Conservation (phyloP, 2,329 filamentous ascomycete species). For the Cordyceps fumosorosea region DNA sequence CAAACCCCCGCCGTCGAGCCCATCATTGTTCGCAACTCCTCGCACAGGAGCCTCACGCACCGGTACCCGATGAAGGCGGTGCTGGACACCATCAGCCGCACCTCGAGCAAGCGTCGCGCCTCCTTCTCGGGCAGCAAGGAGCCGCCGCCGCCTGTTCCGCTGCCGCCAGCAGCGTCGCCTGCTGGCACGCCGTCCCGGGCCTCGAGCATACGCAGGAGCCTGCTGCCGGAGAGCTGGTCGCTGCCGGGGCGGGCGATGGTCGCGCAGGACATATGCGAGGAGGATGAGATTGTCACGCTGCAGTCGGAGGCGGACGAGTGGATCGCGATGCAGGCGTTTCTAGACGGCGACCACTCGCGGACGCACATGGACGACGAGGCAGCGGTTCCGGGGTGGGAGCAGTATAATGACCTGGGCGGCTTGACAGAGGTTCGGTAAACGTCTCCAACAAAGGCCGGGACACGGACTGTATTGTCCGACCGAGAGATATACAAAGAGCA, state of each 20-base stretch:
- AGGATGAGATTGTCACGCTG: slow-evolving; percentile 20
- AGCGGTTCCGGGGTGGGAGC: slow-evolving; percentile 36
- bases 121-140: slow-evolving; percentile 7
- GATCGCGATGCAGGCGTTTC: slow-evolving; percentile 31
- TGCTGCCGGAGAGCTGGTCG: slow-evolving; percentile 16
- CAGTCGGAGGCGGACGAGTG: slow-evolving; percentile 28
- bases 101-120: slow-evolving; percentile 3
- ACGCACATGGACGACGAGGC: slow-evolving; percentile 18
- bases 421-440: slow-evolving; percentile 33
- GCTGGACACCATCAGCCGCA: slow-evolving; percentile 6
- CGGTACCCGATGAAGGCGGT: slow-evolving; percentile 11
- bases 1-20: neutral
- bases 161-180: neutral
- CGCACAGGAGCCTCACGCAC: slow-evolving; percentile 12
- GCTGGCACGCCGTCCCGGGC: neutral
- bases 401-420: slow-evolving; percentile 40
- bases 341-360: slow-evolving; percentile 21
- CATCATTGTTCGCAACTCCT: slow-evolving; percentile 12
- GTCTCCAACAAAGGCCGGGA: neutral
- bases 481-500: neutral
- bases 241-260: slow-evolving; percentile 8
- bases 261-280: slow-evolving; percentile 19
- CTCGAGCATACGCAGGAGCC: slow-evolving; percentile 16
- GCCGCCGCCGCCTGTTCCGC: slow-evolving; percentile 4
- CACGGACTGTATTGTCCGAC: too few species aligned